phyloP scores from a whole-genome alignment of 2,329 filamentous ascomycete genomes.

The Diaporthe ampelina region DNA sequence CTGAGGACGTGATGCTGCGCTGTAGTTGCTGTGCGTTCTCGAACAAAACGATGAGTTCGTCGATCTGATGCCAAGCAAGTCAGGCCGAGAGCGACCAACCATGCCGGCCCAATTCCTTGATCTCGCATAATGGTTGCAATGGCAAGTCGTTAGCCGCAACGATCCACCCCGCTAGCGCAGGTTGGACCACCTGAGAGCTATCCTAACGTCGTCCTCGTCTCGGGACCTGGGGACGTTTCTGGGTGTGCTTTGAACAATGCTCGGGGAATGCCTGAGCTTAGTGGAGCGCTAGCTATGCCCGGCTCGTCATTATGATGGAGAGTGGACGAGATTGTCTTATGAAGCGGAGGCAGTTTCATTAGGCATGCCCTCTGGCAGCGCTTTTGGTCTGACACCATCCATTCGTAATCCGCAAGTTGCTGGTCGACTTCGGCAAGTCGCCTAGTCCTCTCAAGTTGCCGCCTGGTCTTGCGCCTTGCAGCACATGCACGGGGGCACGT shows the following conservation, averaged over 20 bases:
- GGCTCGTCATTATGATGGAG: conserved; percentile 30
- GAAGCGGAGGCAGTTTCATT: conserved; percentile 28
- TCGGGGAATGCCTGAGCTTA: conserved; percentile 18
- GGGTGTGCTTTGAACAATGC: conserved; percentile 1
- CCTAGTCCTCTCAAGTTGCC: background rate
- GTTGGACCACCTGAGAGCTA: conserved; percentile 1
- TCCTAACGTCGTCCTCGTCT: conserved; percentile 13
- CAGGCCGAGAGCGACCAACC: background rate
- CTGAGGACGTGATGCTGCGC: background rate
- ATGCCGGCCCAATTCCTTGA: conserved; percentile 31
- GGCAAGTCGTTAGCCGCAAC: conserved; percentile 22
- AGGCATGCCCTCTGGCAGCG: background rate
- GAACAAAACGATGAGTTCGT: conserved; percentile 17
- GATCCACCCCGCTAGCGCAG: conserved; percentile 34
- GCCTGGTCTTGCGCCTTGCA: conserved; percentile 7
- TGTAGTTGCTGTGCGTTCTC: background rate
- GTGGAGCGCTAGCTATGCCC: conserved; percentile 11
- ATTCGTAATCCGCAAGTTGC: background rate
- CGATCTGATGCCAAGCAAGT: conserved; percentile 34
- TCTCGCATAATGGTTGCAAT: conserved; percentile 29
- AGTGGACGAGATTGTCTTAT: background rate
- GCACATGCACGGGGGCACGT: conserved; percentile 17
- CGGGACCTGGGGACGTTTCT: conserved; percentile 12
- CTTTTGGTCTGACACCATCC: background rate
- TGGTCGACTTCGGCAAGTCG: conserved; percentile 13